Percentiles rank a stretch among this genome's conserved stretches.
These are phyloP conservation scores for Aspergillus conjunctus DNA, from an alignment of 495 filamentous ascomycete species.

Conservation along the genomic window DNA sequence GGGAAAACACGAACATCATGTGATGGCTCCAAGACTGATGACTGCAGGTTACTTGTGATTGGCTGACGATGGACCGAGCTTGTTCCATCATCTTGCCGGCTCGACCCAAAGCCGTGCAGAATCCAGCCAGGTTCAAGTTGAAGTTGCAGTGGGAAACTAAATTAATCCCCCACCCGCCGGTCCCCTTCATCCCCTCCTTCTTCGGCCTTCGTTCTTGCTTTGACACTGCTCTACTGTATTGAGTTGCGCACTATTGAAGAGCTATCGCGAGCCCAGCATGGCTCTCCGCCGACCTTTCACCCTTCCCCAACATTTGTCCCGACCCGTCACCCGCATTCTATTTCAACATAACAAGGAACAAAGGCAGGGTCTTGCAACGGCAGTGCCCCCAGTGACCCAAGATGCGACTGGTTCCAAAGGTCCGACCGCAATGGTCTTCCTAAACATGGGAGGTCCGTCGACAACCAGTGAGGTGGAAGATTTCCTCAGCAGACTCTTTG, in stretches of 20 bases:
- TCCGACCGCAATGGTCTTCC: conserved; percentile 93
- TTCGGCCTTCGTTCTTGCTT: background rate
- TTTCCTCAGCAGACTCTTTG: conserved; percentile 94
- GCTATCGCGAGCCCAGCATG: conserved; percentile 27
- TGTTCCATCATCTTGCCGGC: conserved; percentile 24
- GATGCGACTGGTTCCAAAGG: conserved; percentile 63
- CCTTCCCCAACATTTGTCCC: conserved; percentile 37
- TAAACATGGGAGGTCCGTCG: conserved; percentile 98
- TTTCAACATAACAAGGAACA: conserved; percentile 31
- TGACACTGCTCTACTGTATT: background rate
- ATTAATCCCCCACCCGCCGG: background rate
- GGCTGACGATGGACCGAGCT: conserved; percentile 19
- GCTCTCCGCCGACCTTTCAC: conserved; percentile 40
- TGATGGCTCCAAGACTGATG: conserved; percentile 37
- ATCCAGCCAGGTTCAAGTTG: background rate
- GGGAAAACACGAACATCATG: conserved; percentile 44
- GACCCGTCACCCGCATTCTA: conserved; percentile 28
- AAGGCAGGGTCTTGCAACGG: conserved; percentile 58
- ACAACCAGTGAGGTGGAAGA: conserved; percentile 83
- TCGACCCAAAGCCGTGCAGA: conserved; percentile 11
- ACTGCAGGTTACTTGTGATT: conserved; percentile 33
- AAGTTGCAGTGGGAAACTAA: no score
- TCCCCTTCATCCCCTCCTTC: background rate
- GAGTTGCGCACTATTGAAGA: background rate
- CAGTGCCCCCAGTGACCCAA: conserved; percentile 74